Percentiles rank a stretch among this genome's conserved stretches.
Conservation (phyloP, 192 early-diverging fungal genomes). For the Coemansia sp. region DNA sequence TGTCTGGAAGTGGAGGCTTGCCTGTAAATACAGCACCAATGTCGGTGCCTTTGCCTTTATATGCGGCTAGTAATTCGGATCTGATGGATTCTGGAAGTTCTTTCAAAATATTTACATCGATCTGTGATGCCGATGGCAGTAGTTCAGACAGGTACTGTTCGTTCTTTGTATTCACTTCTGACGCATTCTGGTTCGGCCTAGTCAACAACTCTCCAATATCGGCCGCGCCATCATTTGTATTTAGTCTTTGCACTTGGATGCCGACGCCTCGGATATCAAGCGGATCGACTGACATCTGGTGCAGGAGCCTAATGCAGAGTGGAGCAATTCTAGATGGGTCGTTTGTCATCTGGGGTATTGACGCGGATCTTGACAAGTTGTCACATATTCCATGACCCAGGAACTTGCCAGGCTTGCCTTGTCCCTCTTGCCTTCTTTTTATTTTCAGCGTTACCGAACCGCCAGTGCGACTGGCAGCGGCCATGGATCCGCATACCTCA, state of each 20-base stretch:
- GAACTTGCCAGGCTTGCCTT: constrained; percentile 58
- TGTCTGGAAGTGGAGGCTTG: background rate
- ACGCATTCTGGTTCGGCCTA: constrained; percentile 9
- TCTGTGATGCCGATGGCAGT: constrained; percentile 43
- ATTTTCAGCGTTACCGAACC: constrained; percentile 69
- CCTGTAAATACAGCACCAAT: constrained; percentile 3
- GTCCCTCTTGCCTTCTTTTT: constrained; percentile 56
- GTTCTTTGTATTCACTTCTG: background rate
- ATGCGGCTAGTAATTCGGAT: constrained; percentile 28
- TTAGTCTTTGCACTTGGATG: constrained; percentile 37
- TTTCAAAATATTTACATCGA: constrained; percentile 30
- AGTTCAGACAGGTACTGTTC: background rate
- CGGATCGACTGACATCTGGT: constrained; percentile 22
- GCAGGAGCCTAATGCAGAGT: constrained; percentile 20
- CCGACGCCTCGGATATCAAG: constrained; percentile 48
- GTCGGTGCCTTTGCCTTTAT: constrained; percentile 8
- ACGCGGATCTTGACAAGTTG: constrained; percentile 56
- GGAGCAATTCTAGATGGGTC: constrained; percentile 38
- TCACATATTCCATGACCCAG: constrained; percentile 70
- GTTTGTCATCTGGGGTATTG: constrained; percentile 53
- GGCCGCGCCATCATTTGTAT: background rate
- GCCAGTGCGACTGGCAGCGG: constrained; percentile 56
- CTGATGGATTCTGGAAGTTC: constrained; percentile 43
- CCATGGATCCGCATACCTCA: constrained; percentile 69
- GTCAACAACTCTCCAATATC: constrained; percentile 22